These are phyloP conservation scores for Talaromyces sp. DNA, from an alignment of 2,329 filamentous ascomycete genomes.

Conservation along the genomic window DNA sequence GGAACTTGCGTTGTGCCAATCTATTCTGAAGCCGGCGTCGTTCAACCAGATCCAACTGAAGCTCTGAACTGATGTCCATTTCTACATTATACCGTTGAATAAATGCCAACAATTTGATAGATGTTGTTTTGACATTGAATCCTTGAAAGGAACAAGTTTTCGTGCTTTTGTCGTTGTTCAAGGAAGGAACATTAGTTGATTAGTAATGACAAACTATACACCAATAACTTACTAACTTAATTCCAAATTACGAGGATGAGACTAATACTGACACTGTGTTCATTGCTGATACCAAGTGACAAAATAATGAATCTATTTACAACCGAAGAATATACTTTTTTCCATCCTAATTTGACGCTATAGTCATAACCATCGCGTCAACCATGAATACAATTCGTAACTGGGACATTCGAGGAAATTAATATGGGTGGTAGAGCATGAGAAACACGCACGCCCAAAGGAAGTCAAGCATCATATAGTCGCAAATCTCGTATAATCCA, in stretches of 20 bases:
- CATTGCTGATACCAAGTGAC: conserved; percentile 19
- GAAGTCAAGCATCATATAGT: conserved; percentile 3
- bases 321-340: conserved; percentile 18
- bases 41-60: conserved; percentile 1
- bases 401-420: background rate
- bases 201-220: background rate
- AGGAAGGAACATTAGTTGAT: background rate
- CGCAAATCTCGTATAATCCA: conserved; percentile 10
- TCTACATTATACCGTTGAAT: background rate
- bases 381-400: conserved; percentile 7
- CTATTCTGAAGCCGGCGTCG: conserved; percentile 13
- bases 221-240: background rate
- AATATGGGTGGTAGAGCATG: background rate
- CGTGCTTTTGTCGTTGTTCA: background rate
- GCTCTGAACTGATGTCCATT: background rate
- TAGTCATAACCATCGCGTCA: conserved; percentile 6
- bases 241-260: background rate
- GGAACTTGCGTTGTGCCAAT: conserved; percentile 13
- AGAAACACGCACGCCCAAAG: background rate
- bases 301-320: conserved; percentile 18
- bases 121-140: too few relatives aligned
- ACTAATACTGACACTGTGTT: conserved; percentile 15
- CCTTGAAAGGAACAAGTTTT: background rate
- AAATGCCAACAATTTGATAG: background rate
- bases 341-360: background rate